Evolutionary conservation across 257 asterid species (phyloP), one percentile per base, ranked within the genome.

Genomic region (Dorcoceras hygrometricum): DNA sequence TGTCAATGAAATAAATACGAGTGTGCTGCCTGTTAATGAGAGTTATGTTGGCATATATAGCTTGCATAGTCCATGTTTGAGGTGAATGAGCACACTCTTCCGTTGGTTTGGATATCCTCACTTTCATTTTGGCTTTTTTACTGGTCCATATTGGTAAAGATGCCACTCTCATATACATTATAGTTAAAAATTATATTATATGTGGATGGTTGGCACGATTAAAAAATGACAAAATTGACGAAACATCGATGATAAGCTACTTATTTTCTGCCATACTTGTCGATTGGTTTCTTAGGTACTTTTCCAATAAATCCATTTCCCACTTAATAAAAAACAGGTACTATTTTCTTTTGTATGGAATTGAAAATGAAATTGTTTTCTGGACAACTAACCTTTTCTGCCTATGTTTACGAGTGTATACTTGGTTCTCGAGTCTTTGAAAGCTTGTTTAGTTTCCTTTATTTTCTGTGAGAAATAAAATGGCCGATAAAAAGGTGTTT

Each of bases 31-130:
- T 10, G 11, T 50, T 25, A 23, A 24, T 23, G 23, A 57, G 62
- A 66, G 34, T 31, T 16, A 14, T 19, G 12, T 66, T 20, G 10
- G 12, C 12, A 25, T 62, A 59, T 11, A 6, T 23, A 31, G 11
- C 26, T 34, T 29, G 19, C 61, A 53, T 54, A 6, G 7, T 36
- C 18, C 28, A 19, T 60, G 19, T 59, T 27, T 58, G 58, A 24
- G 29, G 48, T 31, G 66, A 18, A 14, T 36, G 23, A 32, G 55
- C 34, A 46, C 55, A 36, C 48, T 70, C 63, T 59, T 65, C 48
- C 27, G 34, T 29, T 22, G 36, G 43, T 57, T 46, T 9, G 36
- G 12, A 39, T 26, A 18, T 6, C 14, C 34, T 62, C 67, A 24
- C 70, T 4, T 16, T 62, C 23, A 26, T 28, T 8, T 23, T 20